Percentiles rank a stretch among this genome's conserved stretches.
Conservation (phyloP, 208 protist species). For the Acanthamoeba culbertsoni region DNA sequence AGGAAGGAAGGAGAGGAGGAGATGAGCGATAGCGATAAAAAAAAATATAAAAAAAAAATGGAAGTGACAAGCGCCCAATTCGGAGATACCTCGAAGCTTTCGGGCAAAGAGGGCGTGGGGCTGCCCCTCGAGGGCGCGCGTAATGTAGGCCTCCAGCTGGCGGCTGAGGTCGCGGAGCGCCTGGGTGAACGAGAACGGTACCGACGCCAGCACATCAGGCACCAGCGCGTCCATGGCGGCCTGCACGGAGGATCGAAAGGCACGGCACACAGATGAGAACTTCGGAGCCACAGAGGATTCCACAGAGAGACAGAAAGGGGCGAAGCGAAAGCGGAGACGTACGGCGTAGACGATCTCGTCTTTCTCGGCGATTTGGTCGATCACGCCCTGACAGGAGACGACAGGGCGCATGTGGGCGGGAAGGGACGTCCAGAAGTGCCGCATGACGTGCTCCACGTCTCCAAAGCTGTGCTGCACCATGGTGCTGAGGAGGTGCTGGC, state of each 20-base stretch:
- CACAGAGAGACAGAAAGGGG: not conserved
- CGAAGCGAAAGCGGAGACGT: not conserved
- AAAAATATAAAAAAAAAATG: too few relatives aligned
- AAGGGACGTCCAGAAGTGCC: conserved; percentile 53
- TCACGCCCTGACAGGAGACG: not conserved
- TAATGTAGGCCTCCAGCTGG: not conserved
- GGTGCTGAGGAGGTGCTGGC: conserved; percentile 28
- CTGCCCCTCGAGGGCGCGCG: not conserved
- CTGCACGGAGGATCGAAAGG: too few relatives aligned
- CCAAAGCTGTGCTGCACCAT: not conserved
- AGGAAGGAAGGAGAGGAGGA: too few relatives aligned
- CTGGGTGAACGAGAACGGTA: not conserved
- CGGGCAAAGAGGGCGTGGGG: not conserved
- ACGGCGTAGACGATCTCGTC: conserved; percentile 45
- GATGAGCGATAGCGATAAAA: too few relatives aligned
- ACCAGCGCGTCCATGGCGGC: conserved; percentile 13
- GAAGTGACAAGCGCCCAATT: not conserved
- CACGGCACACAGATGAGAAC: too few relatives aligned
- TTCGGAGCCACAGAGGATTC: not conserved
- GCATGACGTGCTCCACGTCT: not conserved
- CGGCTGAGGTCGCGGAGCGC: not conserved
- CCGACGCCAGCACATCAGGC: conserved; percentile 3
- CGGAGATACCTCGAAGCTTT: not conserved
- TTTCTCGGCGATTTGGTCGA: conserved; percentile 19
- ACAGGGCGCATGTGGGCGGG: not conserved